These are phyloP conservation scores for Saccharum hybrid DNA, from an alignment of 202 grass and related monocot species.

Conservation along the genomic window DNA sequence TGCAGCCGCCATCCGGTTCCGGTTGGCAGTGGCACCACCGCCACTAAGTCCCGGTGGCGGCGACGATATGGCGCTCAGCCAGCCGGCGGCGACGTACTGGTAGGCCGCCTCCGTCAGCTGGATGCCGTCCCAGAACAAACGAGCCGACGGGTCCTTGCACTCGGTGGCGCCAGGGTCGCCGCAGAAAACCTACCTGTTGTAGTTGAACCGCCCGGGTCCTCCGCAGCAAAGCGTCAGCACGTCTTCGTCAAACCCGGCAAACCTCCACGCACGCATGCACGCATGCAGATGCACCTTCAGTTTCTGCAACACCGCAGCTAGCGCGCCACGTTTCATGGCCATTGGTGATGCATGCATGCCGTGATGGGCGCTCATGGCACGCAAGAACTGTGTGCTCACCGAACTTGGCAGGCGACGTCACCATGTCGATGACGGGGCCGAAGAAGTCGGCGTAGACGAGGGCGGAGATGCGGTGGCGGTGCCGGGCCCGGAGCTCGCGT, in stretches of 20 bases:
- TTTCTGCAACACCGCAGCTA: not conserved
- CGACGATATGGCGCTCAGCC: conserved; percentile 21
- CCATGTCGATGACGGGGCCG: no score
- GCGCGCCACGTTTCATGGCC: no score
- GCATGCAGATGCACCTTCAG: not conserved
- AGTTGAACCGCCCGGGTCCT: conserved; percentile 45
- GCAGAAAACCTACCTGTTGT: not conserved
- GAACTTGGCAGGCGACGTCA: no score
- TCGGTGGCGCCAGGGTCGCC: not conserved
- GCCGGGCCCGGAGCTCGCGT: conserved; percentile 35
- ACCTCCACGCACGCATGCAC: no score
- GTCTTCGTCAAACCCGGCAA: conserved; percentile 49
- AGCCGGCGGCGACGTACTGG: conserved; percentile 44
- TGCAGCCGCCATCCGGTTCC: not conserved
- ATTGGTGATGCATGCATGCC: no score
- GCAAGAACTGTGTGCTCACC: no score
- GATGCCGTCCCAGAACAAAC: conserved; percentile 57
- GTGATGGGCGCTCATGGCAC: no score
- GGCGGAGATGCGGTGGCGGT: not conserved
- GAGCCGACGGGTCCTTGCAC: conserved; percentile 52
- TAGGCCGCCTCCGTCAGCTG: conserved; percentile 66
- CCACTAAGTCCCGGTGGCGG: no score
- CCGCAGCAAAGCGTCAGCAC: conserved; percentile 58
- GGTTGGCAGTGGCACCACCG: no score
- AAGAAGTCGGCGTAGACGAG: no score